phyloP scores from a whole-genome alignment of 768 basidiomycete species.

The Tremella mesenterica region DNA sequence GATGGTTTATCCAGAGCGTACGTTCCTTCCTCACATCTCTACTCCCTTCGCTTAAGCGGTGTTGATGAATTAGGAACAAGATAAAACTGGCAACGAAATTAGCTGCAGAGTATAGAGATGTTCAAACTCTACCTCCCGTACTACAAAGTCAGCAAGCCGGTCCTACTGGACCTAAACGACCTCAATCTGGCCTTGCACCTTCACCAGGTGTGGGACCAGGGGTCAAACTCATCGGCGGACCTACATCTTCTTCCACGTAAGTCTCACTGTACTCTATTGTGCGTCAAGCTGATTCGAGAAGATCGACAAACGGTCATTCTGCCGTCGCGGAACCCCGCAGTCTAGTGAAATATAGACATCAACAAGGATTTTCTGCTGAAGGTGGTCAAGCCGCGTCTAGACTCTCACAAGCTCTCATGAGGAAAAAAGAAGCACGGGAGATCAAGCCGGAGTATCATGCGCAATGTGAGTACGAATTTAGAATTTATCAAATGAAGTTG shows the following conservation, averaged over 20 bases:
- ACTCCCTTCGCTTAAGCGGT: background rate
- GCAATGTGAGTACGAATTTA: slow-evolving; percentile 49
- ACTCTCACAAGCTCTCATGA: slow-evolving; percentile 79
- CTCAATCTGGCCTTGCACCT: slow-evolving; percentile 33
- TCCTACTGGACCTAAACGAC: slow-evolving; percentile 65
- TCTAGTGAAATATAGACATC: slow-evolving; percentile 43
- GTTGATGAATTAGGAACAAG: slow-evolving; percentile 34
- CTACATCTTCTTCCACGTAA: slow-evolving; percentile 22
- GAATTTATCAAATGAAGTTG: background rate
- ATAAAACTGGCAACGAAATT: slow-evolving; percentile 67
- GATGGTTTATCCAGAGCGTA: slow-evolving; percentile 41
- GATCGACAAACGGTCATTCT: background rate
- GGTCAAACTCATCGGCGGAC: slow-evolving; percentile 41
- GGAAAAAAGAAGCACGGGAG: slow-evolving; percentile 86
- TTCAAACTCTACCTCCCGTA: slow-evolving; percentile 70
- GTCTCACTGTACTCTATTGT: background rate
- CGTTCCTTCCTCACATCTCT: slow-evolving; percentile 13
- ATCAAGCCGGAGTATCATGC: slow-evolving; percentile 94
- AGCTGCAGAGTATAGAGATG: slow-evolving; percentile 78
- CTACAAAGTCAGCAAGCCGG: slow-evolving; percentile 71
- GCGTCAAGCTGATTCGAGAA: slow-evolving; percentile 1
- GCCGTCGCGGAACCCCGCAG: slow-evolving; percentile 21
- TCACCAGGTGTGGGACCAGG: slow-evolving; percentile 35
- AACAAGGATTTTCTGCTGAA: slow-evolving; percentile 43
- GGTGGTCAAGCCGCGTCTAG: slow-evolving; percentile 44